Base-by-base conservation (phyloP, 202 grass and related monocot genomes). In the Setaria italica region DNA sequence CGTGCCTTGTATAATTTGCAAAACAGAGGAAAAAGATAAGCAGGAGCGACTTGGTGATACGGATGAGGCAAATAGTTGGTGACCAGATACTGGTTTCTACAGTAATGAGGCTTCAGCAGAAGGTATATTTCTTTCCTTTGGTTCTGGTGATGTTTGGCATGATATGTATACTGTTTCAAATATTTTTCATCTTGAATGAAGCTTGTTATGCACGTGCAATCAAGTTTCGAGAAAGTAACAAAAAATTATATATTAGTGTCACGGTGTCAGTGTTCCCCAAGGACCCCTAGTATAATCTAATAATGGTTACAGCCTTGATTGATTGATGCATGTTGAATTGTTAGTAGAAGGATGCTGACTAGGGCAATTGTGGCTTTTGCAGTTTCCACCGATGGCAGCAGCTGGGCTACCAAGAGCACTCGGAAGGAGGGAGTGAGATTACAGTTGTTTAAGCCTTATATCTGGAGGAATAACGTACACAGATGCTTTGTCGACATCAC, bases 31-130 rank as follows among this genome's bases (percentile, higher is more conserved):
- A 74, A 68, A 93, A 87, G 80, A 89, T 98, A 29, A 95, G 83
- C 74, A 90, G 89, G 82, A 30, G 85, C 47, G 89, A 90, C 41
- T 43, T 98, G 12, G 81, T 95, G 45, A 87, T 83, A 47, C 72
- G 62, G 55, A 70, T 95, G 77, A 93, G 91, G 68, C 74, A 87
- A 37, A 87, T 91, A 74, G 78, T 92, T 33, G 89, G 92, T 32
- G 93, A 98, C 70, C 92, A 92, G 80, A 78, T 98, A 21, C 73
- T 98, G 76, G 79, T 88, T 86, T 93, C 89, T 19, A 93, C 88
- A 14, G 88, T 95, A 69, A 35, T 80, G 89, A 88, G 82, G 67
- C 91, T 97, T 70, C 89, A 93, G 39, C 87, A 90, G 55, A 92
- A 92, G 90, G 93, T 95, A 80, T 62, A 5, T 53, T 41, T 20